Conservation (phyloP, 768 basidiomycete species). For the Termitomyces sp. region DNA sequence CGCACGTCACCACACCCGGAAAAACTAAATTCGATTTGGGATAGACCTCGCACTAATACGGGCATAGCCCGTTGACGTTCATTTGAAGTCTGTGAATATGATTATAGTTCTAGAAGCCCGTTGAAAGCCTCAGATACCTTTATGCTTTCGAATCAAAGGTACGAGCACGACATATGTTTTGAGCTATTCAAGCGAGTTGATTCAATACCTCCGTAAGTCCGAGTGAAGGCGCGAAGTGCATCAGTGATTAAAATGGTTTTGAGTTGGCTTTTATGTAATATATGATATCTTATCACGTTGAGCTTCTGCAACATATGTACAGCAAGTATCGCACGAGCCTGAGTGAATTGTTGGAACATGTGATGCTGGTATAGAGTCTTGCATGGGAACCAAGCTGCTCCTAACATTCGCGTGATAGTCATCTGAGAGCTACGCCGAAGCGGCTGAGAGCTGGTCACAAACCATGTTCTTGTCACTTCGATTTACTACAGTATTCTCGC, state of each 20-base stretch:
- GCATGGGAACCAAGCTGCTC: not conserved
- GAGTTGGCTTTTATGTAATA: too few species aligned
- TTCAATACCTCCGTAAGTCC: too few species aligned
- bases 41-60: not conserved
- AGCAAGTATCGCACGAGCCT: not conserved
- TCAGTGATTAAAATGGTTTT: too few species aligned
- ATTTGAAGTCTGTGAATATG: not conserved
- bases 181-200: not conserved
- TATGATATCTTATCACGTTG: not conserved
- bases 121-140: not conserved
- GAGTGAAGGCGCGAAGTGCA: too few species aligned
- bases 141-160: not conserved
- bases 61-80: not conserved
- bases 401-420: not conserved
- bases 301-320: too few species aligned
- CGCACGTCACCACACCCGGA: not conserved
- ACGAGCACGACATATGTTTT: not conserved
- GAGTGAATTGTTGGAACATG: not conserved
- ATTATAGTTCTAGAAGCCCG: not conserved
- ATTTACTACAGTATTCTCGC: constrained; percentile 1
- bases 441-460: not conserved
- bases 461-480: constrained; percentile 10
- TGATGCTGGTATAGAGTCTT: not conserved
- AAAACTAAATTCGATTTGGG: not conserved
- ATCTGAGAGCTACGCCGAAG: not conserved